Evolutionary conservation across 1,139 yeast genomes (phyloP), one percentile per base, ranked within the genome.

Genomic region (Taphrina populina): DNA sequence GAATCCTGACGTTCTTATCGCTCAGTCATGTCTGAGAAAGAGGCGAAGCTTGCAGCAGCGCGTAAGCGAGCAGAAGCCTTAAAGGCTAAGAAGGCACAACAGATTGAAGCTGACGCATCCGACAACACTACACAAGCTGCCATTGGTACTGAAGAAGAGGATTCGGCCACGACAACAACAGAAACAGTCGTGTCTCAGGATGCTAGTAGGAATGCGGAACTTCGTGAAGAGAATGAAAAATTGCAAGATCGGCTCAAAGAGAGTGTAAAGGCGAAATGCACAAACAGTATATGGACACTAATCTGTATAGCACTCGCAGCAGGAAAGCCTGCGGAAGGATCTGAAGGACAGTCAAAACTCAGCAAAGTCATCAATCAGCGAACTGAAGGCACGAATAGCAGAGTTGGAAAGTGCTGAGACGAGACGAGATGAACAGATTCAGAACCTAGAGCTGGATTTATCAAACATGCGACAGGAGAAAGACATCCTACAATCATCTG

Each of bases 21-120:
- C n/a, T n/a, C n/a, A 2, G 24, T 15, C 26, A 43, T 43, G 47
- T 43, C 47, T 15, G 51, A 52, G n/a, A 52, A 52, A 43, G 49
- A 52, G 30, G 56, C 41, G 15, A 52, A 52, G 36, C 43, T 52
- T 5, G 56, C 56, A 6, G 56, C 56, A 7, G 56, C 56, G 7
- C 24, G 46, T 13, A 52, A 52, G 37, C 32, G 49, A 30, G 56
- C 49, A 15, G 49, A 33, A 23, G 49, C 37, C 1, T 24, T 52
- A 7, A 43, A 52, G 26, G 56, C 41, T 8, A 41, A 40, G 43
- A 35, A 45, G n/a, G 52, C 40, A n/a, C 21, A 21, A 23, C 33
- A 45, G 41, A 29, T 15, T n/a, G 41, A 34, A 11, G 3, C 40
- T 10, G 52, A 23, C 26, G 24, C 33, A 33, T 15, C 34, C 34